phyloP scores from a whole-genome alignment of 1,284 basidiomycete genomes.

The Apiotrichum siamense region DNA sequence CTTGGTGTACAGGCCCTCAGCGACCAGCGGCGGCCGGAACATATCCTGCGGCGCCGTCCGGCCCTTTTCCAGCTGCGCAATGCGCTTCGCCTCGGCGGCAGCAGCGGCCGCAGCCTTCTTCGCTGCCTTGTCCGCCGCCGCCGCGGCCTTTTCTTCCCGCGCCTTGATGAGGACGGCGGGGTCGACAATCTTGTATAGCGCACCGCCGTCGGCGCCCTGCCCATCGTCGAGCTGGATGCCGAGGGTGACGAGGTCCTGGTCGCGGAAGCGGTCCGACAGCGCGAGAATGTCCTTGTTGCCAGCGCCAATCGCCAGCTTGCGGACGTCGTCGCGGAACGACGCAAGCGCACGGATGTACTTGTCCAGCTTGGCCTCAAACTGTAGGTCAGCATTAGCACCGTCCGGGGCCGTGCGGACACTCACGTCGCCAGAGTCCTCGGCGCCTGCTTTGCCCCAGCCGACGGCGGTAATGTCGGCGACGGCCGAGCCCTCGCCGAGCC shows the following conservation, averaged over 20 bases:
- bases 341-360: constrained; percentile 83
- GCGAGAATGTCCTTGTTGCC: constrained; percentile 64
- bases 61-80: constrained; percentile 81
- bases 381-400: background rate
- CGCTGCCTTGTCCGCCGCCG: constrained; percentile 66
- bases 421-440: constrained; percentile 53
- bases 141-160: constrained; percentile 82
- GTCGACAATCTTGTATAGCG: constrained; percentile 86
- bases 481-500: constrained; percentile 69
- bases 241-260: constrained; percentile 81
- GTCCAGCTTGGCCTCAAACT: constrained; percentile 81
- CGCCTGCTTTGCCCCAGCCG: constrained; percentile 50
- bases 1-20: constrained; percentile 61
- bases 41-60: constrained; percentile 66
- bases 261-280: constrained; percentile 83
- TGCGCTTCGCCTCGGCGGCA: constrained; percentile 63
- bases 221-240: constrained; percentile 90
- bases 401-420: no score
- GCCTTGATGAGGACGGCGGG: constrained; percentile 74
- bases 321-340: constrained; percentile 84
- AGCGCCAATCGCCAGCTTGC: constrained; percentile 71
- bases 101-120: constrained; percentile 71
- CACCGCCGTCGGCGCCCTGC: constrained; percentile 86
- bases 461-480: constrained; percentile 33
- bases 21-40: constrained; percentile 75